A percentile compares a stretch with the other conserved stretches of the same genome.
phyloP scores from a whole-genome alignment of 169 alveolate genomes.

The Eimeria maxima region DNA sequence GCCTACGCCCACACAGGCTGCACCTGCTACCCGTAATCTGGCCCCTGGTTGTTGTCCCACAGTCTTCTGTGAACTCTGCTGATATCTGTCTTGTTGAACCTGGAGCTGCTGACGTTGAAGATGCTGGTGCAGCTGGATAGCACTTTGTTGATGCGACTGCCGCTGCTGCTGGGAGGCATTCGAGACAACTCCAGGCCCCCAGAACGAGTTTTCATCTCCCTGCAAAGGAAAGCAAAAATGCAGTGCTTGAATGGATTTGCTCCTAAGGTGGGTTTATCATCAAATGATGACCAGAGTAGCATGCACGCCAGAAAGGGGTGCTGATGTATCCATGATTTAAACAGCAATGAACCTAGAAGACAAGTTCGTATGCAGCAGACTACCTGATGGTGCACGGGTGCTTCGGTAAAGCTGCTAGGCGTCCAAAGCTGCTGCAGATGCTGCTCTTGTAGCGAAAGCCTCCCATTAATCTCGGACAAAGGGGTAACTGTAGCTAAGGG shows the following conservation, averaged over 20 bases:
- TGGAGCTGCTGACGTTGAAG: conserved; percentile 30
- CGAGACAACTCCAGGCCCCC: conserved; percentile 34
- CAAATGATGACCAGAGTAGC: neutral
- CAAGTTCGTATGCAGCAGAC: conserved; percentile 5
- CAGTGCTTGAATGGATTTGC: neutral
- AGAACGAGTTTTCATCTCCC: conserved; percentile 31
- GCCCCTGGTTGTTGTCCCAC: conserved; percentile 51
- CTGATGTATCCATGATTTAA: neutral
- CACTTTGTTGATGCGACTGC: conserved; percentile 31
- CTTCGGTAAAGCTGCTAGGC: conserved; percentile 17
- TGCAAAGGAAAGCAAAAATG: conserved; percentile 27
- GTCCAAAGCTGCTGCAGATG: conserved; percentile 49
- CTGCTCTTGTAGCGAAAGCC: conserved; percentile 11
- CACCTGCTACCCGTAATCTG: conserved; percentile 15
- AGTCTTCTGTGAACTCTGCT: conserved; percentile 44
- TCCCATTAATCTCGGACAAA: conserved; percentile 21
- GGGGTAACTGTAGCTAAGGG: neutral
- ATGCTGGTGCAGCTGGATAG: conserved; percentile 45
- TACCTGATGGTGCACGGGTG: conserved; percentile 41
- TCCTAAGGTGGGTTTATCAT: neutral
- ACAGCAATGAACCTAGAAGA: neutral
- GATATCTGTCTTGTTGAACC: conserved; percentile 47
- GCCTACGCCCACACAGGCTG: conserved; percentile 15
- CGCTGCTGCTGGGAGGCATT: conserved; percentile 60
- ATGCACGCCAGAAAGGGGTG: neutral